Evolutionary conservation across 441 rosid genomes (phyloP).

Genomic region (Populus tomentosa): DNA sequence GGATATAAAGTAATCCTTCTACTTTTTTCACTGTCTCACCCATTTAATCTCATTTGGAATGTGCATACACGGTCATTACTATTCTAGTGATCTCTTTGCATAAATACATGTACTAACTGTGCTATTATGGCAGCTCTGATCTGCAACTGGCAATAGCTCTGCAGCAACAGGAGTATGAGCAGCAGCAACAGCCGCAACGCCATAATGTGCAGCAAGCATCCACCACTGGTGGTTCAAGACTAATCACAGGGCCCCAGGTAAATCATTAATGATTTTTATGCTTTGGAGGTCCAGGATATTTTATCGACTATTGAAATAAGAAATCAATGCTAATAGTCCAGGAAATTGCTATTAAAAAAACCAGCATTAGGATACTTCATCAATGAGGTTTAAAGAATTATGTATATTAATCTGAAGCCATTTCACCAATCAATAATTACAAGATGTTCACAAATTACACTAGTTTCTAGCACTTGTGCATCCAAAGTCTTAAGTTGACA

Average conservation of each 20-base stretch:
- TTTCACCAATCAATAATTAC: background rate
- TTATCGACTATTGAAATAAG: background rate
- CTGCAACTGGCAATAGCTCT: conserved; percentile 92
- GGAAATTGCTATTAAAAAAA: background rate
- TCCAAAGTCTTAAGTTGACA: background rate
- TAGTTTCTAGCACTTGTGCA: background rate
- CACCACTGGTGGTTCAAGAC: conserved; percentile 43
- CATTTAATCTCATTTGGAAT: conserved; percentile 4
- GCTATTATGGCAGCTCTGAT: conserved; percentile 64
- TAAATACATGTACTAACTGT: conserved; percentile 2
- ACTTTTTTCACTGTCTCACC: conserved; percentile 10
- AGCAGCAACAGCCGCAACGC: conserved; percentile 43
- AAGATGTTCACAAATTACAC: background rate
- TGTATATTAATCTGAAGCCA: background rate
- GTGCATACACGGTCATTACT: background rate
- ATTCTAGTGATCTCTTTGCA: background rate
- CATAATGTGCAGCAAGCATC: conserved; percentile 53
- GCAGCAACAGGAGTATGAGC: conserved; percentile 93
- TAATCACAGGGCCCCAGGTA: conserved; percentile 92
- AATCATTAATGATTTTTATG: background rate
- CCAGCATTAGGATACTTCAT: background rate
- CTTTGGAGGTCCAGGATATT: background rate
- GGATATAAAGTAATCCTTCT: conserved; percentile 57
- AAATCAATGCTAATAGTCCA: background rate
- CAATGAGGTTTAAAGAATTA: background rate